Evolutionary conservation across 495 filamentous ascomycete species (phyloP).

Genomic region (Aspergillus bridgeri): DNA sequence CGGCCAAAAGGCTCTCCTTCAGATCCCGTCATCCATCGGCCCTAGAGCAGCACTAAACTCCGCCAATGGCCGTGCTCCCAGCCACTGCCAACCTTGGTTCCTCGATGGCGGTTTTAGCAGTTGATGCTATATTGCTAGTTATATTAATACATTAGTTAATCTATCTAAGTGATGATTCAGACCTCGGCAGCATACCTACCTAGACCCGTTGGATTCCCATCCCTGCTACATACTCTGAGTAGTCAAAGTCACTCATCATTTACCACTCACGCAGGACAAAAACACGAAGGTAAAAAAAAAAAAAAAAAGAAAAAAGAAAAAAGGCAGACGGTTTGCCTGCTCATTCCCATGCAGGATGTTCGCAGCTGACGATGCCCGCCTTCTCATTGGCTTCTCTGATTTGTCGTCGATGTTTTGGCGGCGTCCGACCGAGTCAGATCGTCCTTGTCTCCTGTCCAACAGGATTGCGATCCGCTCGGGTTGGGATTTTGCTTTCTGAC

Average conservation of each 20-base stretch:
- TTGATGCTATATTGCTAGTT: too few relatives aligned
- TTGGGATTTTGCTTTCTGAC: not conserved
- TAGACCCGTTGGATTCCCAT: not conserved
- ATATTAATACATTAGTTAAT: not conserved
- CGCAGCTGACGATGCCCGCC: not conserved
- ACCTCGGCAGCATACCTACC: too few relatives aligned
- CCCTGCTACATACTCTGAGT: not conserved
- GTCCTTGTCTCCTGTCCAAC: not conserved
- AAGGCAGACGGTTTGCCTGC: not conserved
- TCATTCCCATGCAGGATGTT: not conserved
- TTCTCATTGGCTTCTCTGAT: not conserved
- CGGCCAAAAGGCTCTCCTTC: too few relatives aligned
- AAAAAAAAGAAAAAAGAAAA: not conserved
- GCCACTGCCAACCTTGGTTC: not conserved
- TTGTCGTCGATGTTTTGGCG: too few relatives aligned
- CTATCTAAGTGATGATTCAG: too few relatives aligned
- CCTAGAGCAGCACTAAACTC: not conserved
- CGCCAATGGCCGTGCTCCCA: constrained; percentile 2
- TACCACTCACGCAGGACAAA: not conserved
- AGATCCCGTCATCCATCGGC: constrained; percentile 4
- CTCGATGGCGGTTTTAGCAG: not conserved
- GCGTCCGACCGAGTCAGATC: not conserved
- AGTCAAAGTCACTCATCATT: not conserved
- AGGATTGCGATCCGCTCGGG: not conserved
- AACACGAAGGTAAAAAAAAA: too few relatives aligned